A percentile compares a stretch with the other conserved stretches of the same genome.
Evolutionary conservation across 169 alveolate genomes (phyloP).

Genomic region (Eimeria maxima): DNA sequence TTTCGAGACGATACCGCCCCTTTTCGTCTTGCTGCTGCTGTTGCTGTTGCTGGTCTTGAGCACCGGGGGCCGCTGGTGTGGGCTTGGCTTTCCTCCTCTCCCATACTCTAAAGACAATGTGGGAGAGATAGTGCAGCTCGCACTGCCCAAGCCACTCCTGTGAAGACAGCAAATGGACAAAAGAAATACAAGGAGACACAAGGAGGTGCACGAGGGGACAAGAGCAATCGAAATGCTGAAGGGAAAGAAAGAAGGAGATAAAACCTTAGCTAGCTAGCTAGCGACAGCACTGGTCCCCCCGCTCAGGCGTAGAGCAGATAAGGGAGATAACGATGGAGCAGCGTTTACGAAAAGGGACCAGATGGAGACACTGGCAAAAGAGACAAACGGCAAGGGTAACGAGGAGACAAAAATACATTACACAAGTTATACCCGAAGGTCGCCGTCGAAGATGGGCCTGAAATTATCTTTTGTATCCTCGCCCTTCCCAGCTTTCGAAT

Average conservation of each 20-base stretch:
- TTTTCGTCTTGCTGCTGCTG: conserved; percentile 53
- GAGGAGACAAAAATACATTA: background rate
- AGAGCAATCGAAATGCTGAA: background rate
- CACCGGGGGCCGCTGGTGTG: background rate
- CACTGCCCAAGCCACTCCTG: conserved; percentile 65
- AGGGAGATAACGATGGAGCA: background rate
- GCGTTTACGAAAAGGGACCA: background rate
- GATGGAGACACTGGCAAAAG: background rate
- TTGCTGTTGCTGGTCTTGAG: conserved; percentile 6
- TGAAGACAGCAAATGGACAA: background rate
- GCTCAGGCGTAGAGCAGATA: too few species aligned
- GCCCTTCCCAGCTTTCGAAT: background rate
- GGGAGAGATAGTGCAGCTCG: conserved; percentile 83
- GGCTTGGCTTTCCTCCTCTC: conserved; percentile 19
- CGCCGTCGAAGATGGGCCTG: conserved; percentile 30
- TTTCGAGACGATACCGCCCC: conserved; percentile 75
- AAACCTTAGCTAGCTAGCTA: too few species aligned
- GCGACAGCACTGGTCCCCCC: too few species aligned
- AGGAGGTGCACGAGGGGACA: background rate
- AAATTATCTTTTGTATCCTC: background rate
- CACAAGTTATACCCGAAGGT: background rate
- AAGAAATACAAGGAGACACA: background rate
- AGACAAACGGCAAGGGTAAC: background rate
- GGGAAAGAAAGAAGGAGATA: background rate
- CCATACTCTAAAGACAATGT: conserved; percentile 83